Evolutionary conservation across 345 rosid genomes (phyloP), one percentile per base, ranked within the genome.

Genomic region (Euphorbia pulcherrima): DNA sequence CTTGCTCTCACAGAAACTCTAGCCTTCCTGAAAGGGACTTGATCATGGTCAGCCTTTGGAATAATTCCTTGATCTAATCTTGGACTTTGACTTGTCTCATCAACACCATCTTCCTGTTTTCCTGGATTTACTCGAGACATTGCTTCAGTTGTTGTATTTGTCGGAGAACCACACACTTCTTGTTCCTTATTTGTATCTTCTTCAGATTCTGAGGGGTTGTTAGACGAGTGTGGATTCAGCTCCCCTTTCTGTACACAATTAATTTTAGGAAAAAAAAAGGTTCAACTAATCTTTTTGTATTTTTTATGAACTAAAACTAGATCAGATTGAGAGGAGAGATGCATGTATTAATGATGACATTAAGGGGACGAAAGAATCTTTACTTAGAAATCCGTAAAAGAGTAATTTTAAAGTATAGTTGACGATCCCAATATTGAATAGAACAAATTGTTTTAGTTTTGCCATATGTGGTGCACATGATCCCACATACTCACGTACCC

Each of bases 1-100:
- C 83, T 80, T 41, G 83, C 84, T 57, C 87, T 64, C 4, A 83
- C 83, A 23, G 85, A 83, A 54, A 83, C 87, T 78, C 85, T 79
- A 33, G 85, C 87, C 76, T 78, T 84, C 75, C 81, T 72, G 54
- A 68, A 87, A 7, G 94, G 88, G 26, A 70, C 72, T 67, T 78
- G 86, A 14, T 86, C 90, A 14, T 81, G 83, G 24, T 62, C 61
- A 17, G n/a, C 62, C 44, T n/a, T 59, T 58, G 21, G 80, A 48
- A 16, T 17, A 50, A 18, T 53, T 60, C 72, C 72, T 35, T 79
- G 88, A 26, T 86, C 88, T 7, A 75, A 26, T 65, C 72, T 82
- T 26, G 84, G 83, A 75, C 76, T 79, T 51, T 77, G n/a, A n/a
- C n/a, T n/a, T 11, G 77, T 56, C 56, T 70, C 81, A 76, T 80